Conservation (phyloP, 2,329 filamentous ascomycete species). For the Pseudogymnoascus sp. region DNA sequence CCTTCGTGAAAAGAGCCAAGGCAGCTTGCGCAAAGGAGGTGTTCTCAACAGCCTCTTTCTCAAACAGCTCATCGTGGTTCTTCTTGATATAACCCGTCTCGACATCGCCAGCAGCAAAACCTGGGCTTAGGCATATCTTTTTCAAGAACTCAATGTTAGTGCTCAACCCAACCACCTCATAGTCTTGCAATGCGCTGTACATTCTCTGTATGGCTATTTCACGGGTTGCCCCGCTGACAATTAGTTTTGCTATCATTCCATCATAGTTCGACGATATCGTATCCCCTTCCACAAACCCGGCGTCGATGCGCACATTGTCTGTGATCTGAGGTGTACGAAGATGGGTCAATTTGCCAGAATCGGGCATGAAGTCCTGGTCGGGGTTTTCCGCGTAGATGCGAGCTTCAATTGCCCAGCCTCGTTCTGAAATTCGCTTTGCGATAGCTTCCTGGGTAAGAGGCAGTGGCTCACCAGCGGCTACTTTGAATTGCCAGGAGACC, state of each 20-base stretch:
- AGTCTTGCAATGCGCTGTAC: constrained; percentile 69
- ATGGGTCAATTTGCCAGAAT: constrained; percentile 81
- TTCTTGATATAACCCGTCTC: constrained; percentile 97
- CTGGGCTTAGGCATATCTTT: constrained; percentile 68
- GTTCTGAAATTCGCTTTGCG: constrained; percentile 59
- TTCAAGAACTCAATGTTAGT: constrained; percentile 98
- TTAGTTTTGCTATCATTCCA: constrained; percentile 97
- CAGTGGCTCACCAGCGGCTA: constrained; percentile 64
- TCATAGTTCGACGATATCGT: constrained; percentile 93
- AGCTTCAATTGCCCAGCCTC: constrained; percentile 88
- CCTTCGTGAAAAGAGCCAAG: constrained; percentile 58
- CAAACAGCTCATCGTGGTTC: constrained; percentile 72
- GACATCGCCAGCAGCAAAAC: constrained; percentile 79
- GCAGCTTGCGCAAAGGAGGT: constrained; percentile 85
- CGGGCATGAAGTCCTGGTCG: constrained; percentile 83
- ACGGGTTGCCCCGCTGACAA: constrained; percentile 73
- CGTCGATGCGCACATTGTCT: constrained; percentile 79
- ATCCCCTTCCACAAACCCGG: constrained; percentile 84
- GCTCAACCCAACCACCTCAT: constrained; percentile 84
- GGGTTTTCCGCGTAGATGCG: constrained; percentile 96
- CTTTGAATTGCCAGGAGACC: constrained; percentile 90
- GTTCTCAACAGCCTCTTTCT: constrained; percentile 48
- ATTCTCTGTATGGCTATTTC: constrained; percentile 78
- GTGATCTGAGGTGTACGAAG: constrained; percentile 63
- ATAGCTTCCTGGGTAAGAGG: constrained; percentile 59